Base-by-base conservation (phyloP, 345 rosid genomes). In the Anastatica hierochuntica region DNA sequence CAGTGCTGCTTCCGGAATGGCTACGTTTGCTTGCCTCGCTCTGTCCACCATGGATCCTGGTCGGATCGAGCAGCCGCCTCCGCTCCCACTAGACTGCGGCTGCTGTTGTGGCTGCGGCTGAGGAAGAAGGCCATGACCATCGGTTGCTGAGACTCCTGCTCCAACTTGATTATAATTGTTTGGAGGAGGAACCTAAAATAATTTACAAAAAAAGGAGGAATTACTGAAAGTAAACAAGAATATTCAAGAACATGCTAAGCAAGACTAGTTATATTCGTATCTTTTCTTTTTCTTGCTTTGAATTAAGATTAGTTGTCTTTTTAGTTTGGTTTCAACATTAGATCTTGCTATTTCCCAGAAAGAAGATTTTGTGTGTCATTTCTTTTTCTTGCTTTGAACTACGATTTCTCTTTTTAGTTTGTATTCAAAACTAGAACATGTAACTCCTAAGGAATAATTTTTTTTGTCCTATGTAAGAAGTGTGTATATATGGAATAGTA, bases 31-130 rank as follows among this genome's bases (percentile, higher is more conserved):
- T 59, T 80, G 31, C 45, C 94, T 78, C 20, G 98, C 96, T 65
- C 95, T 83, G 59, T 90, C 96, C 0, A 87, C 84, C 98, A 90
- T 84, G 0, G 96, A 90, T 27, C 90, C 94, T 0, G 96, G 88
- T 41, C 96, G 74, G 77, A 88, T 79, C 33, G 83, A 76, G 36
- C 88, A 76, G 0, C 74, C 52, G 6, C 68, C 75, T 24, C 81
- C 77, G 1, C 71, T 63, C 12, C 82, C 88, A 59, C 59, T 66
- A 37, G 65, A 10, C 27, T 69, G 84, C 3, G 56, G 56, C 10
- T 78, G 88, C 10, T 78, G 80, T 15, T 68, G 86, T 10, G 68
- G 69, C 10, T 75, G 85, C 0, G 77, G 74, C 1, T 72, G 85
- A 8, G 84, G 82, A 52, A 70, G 74, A 24, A 69, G 57, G 46